Conservation (phyloP, 306 rosid species). For the Urtica urens region DNA sequence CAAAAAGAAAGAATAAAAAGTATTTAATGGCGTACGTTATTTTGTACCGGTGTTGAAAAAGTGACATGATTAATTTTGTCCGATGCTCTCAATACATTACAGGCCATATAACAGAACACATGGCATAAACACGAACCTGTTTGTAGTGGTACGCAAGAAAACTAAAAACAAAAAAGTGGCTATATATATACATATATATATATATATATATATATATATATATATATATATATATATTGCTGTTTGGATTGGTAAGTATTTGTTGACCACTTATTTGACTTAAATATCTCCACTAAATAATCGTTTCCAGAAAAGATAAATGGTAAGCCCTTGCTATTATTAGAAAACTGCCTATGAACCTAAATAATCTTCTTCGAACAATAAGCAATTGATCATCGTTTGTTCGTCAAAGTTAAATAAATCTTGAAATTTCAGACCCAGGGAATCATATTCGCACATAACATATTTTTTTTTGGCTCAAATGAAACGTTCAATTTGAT, state of each 20-base stretch:
- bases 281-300: not conserved
- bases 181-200: no score
- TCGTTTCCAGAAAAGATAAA: not conserved
- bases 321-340: no score
- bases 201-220: no score
- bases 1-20: not conserved
- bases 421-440: no score
- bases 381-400: no score
- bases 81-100: not conserved
- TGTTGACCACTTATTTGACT: constrained; percentile 3
- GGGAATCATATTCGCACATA: no score
- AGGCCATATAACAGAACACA: constrained; percentile 2
- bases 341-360: not conserved
- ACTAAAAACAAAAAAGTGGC: not conserved
- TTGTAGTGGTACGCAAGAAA: not conserved
- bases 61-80: not conserved
- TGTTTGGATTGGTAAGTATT: not conserved
- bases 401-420: no score
- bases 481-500: no score
- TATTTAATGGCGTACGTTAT: not conserved
- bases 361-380: not conserved
- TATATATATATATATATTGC: no score
- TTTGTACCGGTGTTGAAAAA: not conserved
- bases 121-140: not conserved
- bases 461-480: no score